A percentile compares a stretch with the other conserved stretches of the same genome.
Evolutionary conservation across 306 rosid genomes (phyloP).

Genomic region (Glycine latifolia): DNA sequence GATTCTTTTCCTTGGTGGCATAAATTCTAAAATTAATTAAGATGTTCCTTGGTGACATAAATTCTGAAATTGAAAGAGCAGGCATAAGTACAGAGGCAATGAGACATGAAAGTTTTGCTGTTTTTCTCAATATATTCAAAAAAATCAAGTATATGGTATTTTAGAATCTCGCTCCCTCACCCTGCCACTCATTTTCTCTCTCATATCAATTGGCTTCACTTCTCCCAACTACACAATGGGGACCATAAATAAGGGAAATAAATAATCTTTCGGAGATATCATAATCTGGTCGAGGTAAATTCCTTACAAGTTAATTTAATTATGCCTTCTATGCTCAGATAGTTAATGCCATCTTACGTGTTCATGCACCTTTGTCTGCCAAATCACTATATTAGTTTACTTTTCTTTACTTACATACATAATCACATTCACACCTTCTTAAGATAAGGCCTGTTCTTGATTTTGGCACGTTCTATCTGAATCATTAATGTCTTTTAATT

Average conservation of each 20-base stretch:
- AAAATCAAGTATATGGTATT: slow-evolving; percentile 47
- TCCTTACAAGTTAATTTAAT: slow-evolving; percentile 31
- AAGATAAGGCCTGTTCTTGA: slow-evolving; percentile 7
- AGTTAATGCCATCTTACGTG: slow-evolving; percentile 35
- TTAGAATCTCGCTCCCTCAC: slow-evolving; percentile 46
- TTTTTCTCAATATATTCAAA: neutral
- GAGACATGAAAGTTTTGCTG: slow-evolving; percentile 55
- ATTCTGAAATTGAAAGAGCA: slow-evolving; percentile 52
- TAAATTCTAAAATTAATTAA: slow-evolving; percentile 53
- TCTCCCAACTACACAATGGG: slow-evolving; percentile 58
- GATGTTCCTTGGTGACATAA: slow-evolving; percentile 52
- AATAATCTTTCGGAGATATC: slow-evolving; percentile 38
- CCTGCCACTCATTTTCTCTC: slow-evolving; percentile 48
- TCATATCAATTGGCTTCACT: slow-evolving; percentile 54
- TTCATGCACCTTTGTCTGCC: slow-evolving; percentile 36
- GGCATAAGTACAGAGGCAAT: slow-evolving; percentile 59
- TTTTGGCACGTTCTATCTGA: slow-evolving; percentile 35
- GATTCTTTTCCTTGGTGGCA: slow-evolving; percentile 53
- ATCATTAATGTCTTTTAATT: slow-evolving; percentile 32
- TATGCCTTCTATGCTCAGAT: slow-evolving; percentile 34
- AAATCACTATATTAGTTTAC: neutral
- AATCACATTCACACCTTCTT: slow-evolving; percentile 8
- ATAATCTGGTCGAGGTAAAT: slow-evolving; percentile 41
- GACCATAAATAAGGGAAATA: slow-evolving; percentile 55
- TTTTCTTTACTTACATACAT: neutral